phyloP scores from a whole-genome alignment of 2,329 filamentous ascomycete species.

The Apiospora pterosperma region DNA sequence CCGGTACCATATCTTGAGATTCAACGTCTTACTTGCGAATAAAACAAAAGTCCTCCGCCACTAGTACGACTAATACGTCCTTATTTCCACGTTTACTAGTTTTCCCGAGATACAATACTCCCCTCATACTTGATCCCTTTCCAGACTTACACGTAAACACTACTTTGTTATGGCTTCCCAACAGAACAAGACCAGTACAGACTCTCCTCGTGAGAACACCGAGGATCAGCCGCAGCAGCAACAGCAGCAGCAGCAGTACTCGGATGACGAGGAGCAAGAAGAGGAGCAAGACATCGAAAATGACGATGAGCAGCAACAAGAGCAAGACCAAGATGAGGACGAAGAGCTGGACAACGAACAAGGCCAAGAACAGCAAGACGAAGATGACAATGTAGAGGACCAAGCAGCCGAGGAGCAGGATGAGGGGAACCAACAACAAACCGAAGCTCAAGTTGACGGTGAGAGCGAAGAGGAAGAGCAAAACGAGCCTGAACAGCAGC shows the following conservation, averaged over 20 bases:
- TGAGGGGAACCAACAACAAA: neutral
- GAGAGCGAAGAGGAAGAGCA: conserved; percentile 1
- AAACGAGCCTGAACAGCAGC: neutral
- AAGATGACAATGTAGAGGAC: neutral
- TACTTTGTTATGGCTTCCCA: conserved; percentile 1
- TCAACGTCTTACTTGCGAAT: neutral
- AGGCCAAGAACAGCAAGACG: neutral
- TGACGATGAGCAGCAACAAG: neutral
- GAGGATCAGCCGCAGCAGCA: conserved; percentile 11
- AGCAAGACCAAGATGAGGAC: conserved; percentile 14
- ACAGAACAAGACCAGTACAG: neutral
- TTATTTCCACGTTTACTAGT: neutral
- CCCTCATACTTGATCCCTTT: neutral
- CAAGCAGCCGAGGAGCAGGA: conserved; percentile 9
- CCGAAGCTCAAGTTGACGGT: neutral
- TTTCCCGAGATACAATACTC: neutral
- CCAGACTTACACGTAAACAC: neutral
- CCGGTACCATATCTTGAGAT: neutral
- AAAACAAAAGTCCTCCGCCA: neutral
- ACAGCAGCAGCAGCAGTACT: conserved; percentile 9
- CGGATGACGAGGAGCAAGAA: conserved; percentile 8
- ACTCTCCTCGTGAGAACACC: conserved; percentile 6
- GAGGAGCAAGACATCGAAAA: conserved; percentile 3
- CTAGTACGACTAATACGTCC: neutral
- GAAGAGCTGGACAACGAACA: conserved; percentile 4